Percentiles rank a stretch among this genome's conserved stretches.
Evolutionary conservation across 768 basidiomycete genomes (phyloP).

Genomic region (Suillus paluster): DNA sequence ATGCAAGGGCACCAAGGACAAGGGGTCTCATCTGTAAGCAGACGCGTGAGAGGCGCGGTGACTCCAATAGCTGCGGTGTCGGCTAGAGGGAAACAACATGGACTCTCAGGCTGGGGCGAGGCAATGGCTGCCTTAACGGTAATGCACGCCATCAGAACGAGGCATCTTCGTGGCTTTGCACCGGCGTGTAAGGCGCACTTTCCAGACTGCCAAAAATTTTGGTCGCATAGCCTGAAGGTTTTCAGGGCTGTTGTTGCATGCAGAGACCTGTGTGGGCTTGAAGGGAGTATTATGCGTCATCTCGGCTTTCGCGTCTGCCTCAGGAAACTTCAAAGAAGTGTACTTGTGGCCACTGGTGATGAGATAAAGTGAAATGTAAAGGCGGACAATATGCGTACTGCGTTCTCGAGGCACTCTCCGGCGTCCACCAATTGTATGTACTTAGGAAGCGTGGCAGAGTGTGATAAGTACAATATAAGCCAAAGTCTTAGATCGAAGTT

Average conservation of each 20-base stretch:
- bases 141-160: not conserved
- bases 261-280: not conserved
- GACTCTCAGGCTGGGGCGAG: no score
- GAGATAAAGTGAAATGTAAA: not conserved
- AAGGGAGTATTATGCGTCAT: not conserved
- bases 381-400: no score
- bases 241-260: not conserved
- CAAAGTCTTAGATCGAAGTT: conserved; percentile 10
- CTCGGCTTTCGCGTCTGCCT: not conserved
- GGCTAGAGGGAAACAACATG: not conserved
- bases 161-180: conserved; percentile 1
- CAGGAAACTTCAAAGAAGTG: not conserved
- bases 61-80: not conserved
- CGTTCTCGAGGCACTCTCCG: not conserved
- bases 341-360: not conserved
- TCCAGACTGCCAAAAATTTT: not conserved
- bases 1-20: not conserved
- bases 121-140: not conserved
- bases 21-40: not conserved
- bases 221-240: not conserved
- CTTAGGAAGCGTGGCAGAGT: not conserved
- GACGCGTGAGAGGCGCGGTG: not conserved
- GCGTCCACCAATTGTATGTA: not conserved
- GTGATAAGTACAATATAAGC: no score
- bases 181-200: not conserved